Conservation (phyloP, 208 protist species). For the Herpetomonas samuelpessoai region DNA sequence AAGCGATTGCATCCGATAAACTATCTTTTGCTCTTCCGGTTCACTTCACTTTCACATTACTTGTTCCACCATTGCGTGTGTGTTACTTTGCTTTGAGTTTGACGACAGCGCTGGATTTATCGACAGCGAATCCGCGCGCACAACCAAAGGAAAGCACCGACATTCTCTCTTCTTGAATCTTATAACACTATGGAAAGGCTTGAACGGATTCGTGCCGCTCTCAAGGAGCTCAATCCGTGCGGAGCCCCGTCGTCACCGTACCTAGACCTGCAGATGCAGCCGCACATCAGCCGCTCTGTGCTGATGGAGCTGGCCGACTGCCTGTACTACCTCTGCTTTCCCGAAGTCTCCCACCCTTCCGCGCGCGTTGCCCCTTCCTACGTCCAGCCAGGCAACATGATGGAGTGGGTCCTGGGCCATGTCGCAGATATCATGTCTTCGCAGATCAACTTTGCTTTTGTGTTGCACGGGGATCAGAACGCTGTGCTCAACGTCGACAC, state of each 20-base stretch:
- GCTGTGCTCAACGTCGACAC: constrained; percentile 19
- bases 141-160: no score
- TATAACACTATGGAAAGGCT: constrained; percentile 70
- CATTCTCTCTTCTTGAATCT: no score
- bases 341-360: constrained; percentile 43
- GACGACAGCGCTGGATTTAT: no score
- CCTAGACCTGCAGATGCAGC: constrained; percentile 11
- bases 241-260: not conserved
- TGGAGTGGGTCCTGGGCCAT: constrained; percentile 56
- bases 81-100: no score
- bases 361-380: constrained; percentile 19
- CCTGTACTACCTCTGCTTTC: constrained; percentile 54
- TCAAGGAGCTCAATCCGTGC: constrained; percentile 30
- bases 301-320: constrained; percentile 55
- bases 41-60: constrained; percentile 1
- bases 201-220: constrained; percentile 43
- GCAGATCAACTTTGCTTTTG: constrained; percentile 50
- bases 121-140: no score
- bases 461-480: constrained; percentile 42
- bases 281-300: constrained; percentile 31
- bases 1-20: not conserved
- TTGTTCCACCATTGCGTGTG: no score
- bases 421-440: constrained; percentile 47
- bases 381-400: constrained; percentile 21
- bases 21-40: not conserved